These are phyloP conservation scores for Borealophlyctis nickersoniae DNA, from an alignment of 192 early-diverging fungal species.

Conservation along the genomic window DNA sequence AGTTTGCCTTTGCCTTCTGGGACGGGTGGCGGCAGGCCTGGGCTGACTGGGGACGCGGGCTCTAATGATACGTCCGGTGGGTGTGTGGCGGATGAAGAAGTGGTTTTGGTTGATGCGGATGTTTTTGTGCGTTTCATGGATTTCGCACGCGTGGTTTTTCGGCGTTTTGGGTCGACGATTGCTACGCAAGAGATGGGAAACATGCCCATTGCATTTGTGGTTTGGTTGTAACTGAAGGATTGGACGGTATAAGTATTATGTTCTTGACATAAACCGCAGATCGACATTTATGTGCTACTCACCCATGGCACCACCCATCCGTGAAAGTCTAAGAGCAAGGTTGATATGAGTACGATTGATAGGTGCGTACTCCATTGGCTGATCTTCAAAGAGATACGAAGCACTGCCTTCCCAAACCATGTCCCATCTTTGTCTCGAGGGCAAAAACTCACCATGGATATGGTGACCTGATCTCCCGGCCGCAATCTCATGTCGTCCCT, in stretches of 20 bases:
- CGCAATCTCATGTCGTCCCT: slow-evolving; percentile 25
- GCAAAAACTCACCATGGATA: slow-evolving; percentile 25
- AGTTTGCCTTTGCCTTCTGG: slow-evolving; percentile 5
- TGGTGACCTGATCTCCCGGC: slow-evolving; percentile 24
- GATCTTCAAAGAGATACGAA: background rate
- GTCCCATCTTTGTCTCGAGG: no score
- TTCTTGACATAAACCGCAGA: no score
- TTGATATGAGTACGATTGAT: background rate
- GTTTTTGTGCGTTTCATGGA: background rate
- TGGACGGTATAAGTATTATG: no score
- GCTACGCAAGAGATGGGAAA: slow-evolving; percentile 27
- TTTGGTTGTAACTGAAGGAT: slow-evolving; percentile 35
- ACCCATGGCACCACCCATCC: slow-evolving; percentile 28
- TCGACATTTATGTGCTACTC: no score
- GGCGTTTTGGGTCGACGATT: slow-evolving; percentile 1
- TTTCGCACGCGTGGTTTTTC: background rate
- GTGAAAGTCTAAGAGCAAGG: slow-evolving; percentile 23
- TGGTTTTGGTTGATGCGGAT: background rate
- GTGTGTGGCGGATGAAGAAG: background rate
- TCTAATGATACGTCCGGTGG: background rate
- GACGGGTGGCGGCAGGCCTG: background rate
- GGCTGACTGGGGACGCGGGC: background rate
- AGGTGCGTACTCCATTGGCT: background rate
- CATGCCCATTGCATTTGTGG: slow-evolving; percentile 18
- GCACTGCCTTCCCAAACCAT: no score